A percentile compares a stretch with the other conserved stretches of the same genome.
Evolutionary conservation across 1,139 yeast species (phyloP).

Genomic region (Nakaseomyces uthaithaninus): DNA sequence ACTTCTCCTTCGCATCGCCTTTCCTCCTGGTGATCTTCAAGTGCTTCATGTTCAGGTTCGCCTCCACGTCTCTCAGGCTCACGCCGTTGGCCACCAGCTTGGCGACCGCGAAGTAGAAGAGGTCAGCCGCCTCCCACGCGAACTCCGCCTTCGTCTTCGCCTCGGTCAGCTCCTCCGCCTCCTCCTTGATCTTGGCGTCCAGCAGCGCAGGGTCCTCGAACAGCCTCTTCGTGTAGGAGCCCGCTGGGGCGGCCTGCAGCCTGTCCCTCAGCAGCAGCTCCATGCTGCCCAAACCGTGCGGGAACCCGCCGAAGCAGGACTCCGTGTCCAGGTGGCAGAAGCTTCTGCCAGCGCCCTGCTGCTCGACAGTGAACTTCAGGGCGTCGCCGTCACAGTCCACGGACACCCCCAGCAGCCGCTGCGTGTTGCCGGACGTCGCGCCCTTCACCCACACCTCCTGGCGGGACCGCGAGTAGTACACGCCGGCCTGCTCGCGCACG

Average conservation of each 20-base stretch:
- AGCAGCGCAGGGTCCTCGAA: constrained; percentile 70
- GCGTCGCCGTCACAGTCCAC: constrained; percentile 92
- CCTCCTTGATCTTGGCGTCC: constrained; percentile 85
- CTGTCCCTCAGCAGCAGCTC: constrained; percentile 53
- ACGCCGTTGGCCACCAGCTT: constrained; percentile 81
- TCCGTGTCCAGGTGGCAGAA: constrained; percentile 79
- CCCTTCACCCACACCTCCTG: constrained; percentile 95
- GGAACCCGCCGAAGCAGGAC: constrained; percentile 70
- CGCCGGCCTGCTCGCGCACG: constrained; percentile 74
- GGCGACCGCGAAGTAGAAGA: constrained; percentile 82
- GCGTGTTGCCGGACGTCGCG: constrained; percentile 90
- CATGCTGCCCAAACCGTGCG: constrained; percentile 48
- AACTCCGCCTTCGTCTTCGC: constrained; percentile 64
- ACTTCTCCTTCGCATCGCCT: constrained; percentile 91
- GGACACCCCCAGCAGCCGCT: constrained; percentile 54
- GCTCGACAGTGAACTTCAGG: constrained; percentile 75
- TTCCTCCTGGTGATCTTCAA: constrained; percentile 83
- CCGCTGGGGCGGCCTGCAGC: constrained; percentile 63
- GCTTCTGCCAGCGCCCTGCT: constrained; percentile 45
- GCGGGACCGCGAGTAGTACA: constrained; percentile 83
- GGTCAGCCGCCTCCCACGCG: constrained; percentile 97
- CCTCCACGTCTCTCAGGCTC: constrained; percentile 68
- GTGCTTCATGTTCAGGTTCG: constrained; percentile 74
- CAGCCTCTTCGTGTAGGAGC: constrained; percentile 84
- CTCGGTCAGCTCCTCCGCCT: constrained; percentile 90